Evolutionary conservation across 2,329 filamentous ascomycete genomes (phyloP), one percentile per base, ranked within the genome.

Genomic region (Truncatella angustata): DNA sequence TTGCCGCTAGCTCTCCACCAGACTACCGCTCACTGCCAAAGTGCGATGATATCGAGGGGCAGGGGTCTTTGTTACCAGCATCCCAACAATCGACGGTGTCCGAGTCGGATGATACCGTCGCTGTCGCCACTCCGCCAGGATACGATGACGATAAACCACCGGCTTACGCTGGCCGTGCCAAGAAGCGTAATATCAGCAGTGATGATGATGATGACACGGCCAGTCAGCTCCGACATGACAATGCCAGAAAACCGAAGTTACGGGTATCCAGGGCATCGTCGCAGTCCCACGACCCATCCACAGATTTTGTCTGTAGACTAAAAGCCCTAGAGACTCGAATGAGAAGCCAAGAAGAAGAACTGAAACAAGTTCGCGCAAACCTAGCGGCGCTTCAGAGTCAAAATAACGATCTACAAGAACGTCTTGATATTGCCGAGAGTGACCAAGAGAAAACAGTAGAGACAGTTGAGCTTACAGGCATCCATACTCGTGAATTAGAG

Each of bases 341-440:
- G 10, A 32, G 32, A 30, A 48, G 36, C 21, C 10, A 34, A 4
- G 12, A 48, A 35, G 44, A 48, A 48, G 26, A 48, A 48, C 34
- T 48, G 5, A 30, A 48, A 36, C 30, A 21, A 18, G 28, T 48
- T 9, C 14, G 40, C 12, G 16, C 35, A 16, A 26, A 49, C 5
- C 18, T 49, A 18, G 30, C 11, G 14, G 32, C 34, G n/a, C 14
- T 14, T 12, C 3, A 12, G 34, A 30, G 21, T 42, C 21, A 28
- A 20, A 50, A 12, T 7, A 7, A 20, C 7, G 28, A 11, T 4
- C 24, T 50, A 14, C 12, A 20, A 18, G 23, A 23, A 9, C 24
- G n/a, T 7, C 12, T 20, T n/a, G 24, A 30, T 11, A 24, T 32
- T 5, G 12, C 42, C 3, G 36, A 50, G 36, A 20, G 18, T 23